Evolutionary conservation across 257 asterid genomes (phyloP).

Genomic region (Solanum piurae): DNA sequence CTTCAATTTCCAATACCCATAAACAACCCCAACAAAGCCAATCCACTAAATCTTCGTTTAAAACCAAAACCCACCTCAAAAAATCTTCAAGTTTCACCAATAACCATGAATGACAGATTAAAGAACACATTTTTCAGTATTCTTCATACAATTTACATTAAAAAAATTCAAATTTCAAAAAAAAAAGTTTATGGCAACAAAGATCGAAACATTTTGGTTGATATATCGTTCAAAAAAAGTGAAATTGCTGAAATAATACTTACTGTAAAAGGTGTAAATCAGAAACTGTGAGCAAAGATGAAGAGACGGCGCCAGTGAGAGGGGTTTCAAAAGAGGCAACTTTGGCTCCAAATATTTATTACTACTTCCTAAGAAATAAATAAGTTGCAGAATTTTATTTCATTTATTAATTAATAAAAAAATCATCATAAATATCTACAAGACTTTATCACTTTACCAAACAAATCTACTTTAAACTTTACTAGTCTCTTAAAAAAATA

Average conservation of each 20-base stretch:
- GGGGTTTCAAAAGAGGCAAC: slow-evolving; percentile 30
- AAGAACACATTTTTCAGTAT: neutral
- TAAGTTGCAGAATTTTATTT: neutral
- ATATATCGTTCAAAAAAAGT: neutral
- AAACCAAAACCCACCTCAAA: neutral
- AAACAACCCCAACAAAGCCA: neutral
- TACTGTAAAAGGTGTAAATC: neutral
- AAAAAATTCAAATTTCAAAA: neutral
- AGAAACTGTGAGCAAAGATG: slow-evolving; percentile 6
- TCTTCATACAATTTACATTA: neutral
- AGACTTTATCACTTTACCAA: neutral
- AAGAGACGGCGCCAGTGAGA: slow-evolving; percentile 30
- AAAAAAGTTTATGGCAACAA: neutral
- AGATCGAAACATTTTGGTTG: neutral
- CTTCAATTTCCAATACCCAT: neutral
- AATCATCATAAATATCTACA: neutral
- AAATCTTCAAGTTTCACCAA: neutral
- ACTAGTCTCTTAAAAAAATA: neutral
- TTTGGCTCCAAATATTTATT: slow-evolving; percentile 26
- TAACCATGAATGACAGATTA: neutral
- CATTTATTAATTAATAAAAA: neutral
- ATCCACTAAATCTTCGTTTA: neutral
- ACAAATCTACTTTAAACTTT: neutral
- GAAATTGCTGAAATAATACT: neutral
- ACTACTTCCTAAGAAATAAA: neutral